Percentiles rank a stretch among this genome's conserved stretches.
Conservation (phyloP, 176 grass and related monocot genomes). For the Neostapfia colusana region DNA sequence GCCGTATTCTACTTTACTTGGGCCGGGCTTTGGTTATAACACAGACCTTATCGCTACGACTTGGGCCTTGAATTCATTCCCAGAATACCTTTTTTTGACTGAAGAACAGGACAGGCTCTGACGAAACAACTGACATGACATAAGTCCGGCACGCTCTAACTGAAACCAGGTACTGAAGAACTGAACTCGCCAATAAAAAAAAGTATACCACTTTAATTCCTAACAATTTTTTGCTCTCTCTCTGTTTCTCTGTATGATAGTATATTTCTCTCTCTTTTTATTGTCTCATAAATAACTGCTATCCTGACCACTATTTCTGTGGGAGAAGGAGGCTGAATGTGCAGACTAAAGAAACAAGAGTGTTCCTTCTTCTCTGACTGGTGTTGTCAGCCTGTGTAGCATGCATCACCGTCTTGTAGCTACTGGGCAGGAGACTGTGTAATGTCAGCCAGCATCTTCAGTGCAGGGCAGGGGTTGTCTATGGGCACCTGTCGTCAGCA, state of each 20-base stretch:
- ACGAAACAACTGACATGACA: too few relatives aligned
- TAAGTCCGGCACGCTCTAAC: too few relatives aligned
- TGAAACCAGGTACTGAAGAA: too few relatives aligned
- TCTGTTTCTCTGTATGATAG: background rate
- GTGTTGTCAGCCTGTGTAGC: conserved; percentile 26
- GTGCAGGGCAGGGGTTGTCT: conserved; percentile 85
- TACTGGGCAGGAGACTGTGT: conserved; percentile 59
- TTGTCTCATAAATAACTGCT: conserved; percentile 28
- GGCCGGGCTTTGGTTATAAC: too few relatives aligned
- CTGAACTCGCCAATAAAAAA: too few relatives aligned
- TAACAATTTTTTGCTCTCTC: background rate
- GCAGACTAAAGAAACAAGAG: background rate
- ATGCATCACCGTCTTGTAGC: conserved; percentile 20
- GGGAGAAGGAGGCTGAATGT: background rate
- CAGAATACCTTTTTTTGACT: too few relatives aligned
- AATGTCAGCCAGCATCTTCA: conserved; percentile 77
- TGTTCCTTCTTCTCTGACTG: too few relatives aligned
- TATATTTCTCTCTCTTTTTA: conserved; percentile 5
- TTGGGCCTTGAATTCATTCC: too few relatives aligned
- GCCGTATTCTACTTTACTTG: too few relatives aligned
- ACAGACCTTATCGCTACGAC: too few relatives aligned
- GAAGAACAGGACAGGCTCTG: too few relatives aligned
- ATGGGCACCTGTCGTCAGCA: conserved; percentile 74
- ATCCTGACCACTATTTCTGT: conserved; percentile 15
- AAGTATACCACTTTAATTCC: too few relatives aligned